A percentile compares a stretch with the other conserved stretches of the same genome.
Evolutionary conservation across 352 stramenopile species (phyloP).

Genomic region (Phytophthora hybrid): DNA sequence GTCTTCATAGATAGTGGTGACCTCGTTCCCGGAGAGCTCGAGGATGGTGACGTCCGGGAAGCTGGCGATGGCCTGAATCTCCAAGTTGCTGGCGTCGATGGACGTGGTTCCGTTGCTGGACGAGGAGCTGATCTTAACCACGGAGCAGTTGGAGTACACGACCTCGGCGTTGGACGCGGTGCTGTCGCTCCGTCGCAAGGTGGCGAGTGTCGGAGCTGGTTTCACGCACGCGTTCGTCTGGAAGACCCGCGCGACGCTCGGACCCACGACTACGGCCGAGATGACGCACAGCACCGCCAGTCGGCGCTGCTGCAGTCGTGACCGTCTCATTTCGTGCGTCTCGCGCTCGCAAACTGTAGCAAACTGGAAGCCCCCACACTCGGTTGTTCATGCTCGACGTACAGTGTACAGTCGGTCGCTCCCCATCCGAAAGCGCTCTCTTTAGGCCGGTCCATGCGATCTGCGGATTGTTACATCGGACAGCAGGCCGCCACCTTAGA

Average conservation of each 20-base stretch:
- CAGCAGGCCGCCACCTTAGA: constrained; percentile 16
- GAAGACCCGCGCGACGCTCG: constrained; percentile 8
- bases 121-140: constrained; percentile 35
- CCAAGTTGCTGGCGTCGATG: constrained; percentile 38
- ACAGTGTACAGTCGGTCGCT: constrained; percentile 20
- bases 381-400: constrained; percentile 27
- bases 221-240: constrained; percentile 28
- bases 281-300: constrained; percentile 22
- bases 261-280: background rate
- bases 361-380: constrained; percentile 23
- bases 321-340: constrained; percentile 33
- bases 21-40: constrained; percentile 36
- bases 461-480: constrained; percentile 36
- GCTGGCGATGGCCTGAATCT: constrained; percentile 38
- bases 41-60: constrained; percentile 41
- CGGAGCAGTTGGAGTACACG: constrained; percentile 43
- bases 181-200: constrained; percentile 24
- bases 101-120: constrained; percentile 38
- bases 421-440: constrained; percentile 35
- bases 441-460: constrained; percentile 13
- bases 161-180: constrained; percentile 34
- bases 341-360: constrained; percentile 15
- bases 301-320: constrained; percentile 16
- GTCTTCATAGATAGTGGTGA: constrained; percentile 45
- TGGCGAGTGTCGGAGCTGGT: constrained; percentile 37